Base-by-base conservation (phyloP, 176 grass and related monocot species). In the Eragrostis curvula region DNA sequence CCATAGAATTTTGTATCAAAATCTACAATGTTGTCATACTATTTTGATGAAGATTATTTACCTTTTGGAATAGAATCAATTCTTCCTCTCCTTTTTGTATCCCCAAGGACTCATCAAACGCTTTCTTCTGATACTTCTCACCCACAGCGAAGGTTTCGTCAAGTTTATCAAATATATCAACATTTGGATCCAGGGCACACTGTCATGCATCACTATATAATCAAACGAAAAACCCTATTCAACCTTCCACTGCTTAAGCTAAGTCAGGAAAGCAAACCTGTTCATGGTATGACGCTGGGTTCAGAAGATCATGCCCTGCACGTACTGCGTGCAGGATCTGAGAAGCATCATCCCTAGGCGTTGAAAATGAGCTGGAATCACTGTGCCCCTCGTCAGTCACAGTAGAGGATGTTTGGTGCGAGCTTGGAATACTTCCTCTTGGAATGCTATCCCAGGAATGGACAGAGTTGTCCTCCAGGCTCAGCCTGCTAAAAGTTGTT, bases 41-140 rank as follows among this genome's bases (percentile, higher is more conserved):
- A 85, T 83, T 79, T 18, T 55, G 74, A 24, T 44, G 69, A 86
- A 68, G 12, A 15, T 5, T 60, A 29, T 11, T 66, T 66, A 81
- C 69, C 74, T 88, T 78, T 78, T 32, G 66, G 12, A 59, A 81
- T 18, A 56, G 25, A 52, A 88, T 66, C 16, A 66, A 25, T 68
- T 88, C 82, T 79, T 83, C 65, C 61, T 90, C 84, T 50, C 66
- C 68, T 69, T 86, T 82, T 27, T 74, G 62, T 40, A 69, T 85
- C 70, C 85, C 88, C 53, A 57, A 13, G 18, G 78, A 90, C 55
- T 88, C 85, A 53, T 90, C 81, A 64, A 53, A 74, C 16, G 80
- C 60, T 73, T 88, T 66, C 18, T 71, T 84, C 55, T 67, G 36
- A 56, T 88, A 81, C 15, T 79, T 92, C 11, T 81, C 87, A 46